phyloP scores from a whole-genome alignment of 345 rosid species.

The Iberis pinnata region DNA sequence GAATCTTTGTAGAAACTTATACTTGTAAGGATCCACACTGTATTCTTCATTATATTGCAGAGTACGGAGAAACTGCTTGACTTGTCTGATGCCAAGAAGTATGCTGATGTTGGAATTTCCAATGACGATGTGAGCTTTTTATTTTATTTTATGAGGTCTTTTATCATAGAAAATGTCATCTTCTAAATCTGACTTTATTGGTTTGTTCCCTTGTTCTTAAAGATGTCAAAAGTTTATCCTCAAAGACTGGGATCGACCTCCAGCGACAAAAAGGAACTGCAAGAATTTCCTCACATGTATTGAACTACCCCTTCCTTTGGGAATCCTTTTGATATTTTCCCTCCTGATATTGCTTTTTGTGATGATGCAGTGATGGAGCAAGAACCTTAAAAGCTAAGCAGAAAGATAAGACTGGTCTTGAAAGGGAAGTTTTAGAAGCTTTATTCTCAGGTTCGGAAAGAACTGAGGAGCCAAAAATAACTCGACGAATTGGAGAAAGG shows the following conservation, averaged over 20 bases:
- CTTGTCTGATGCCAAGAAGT: conserved; percentile 36
- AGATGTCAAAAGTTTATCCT: conserved; percentile 24
- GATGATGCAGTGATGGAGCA: conserved; percentile 36
- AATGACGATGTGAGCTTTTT: conserved; percentile 31
- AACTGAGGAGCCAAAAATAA: conserved; percentile 27
- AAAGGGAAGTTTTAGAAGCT: conserved; percentile 44
- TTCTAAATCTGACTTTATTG: conserved; percentile 16
- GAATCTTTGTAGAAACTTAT: conserved; percentile 11
- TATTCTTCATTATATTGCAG: conserved; percentile 31
- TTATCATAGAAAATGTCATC: background rate
- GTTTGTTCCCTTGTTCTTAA: conserved; percentile 18
- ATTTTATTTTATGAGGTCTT: conserved; percentile 16
- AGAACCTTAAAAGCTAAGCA: conserved; percentile 17
- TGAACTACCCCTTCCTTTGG: conserved; percentile 1
- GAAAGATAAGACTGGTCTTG: conserved; percentile 30
- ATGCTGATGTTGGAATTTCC: conserved; percentile 34
- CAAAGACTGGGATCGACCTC: conserved; percentile 22
- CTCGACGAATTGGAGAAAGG: conserved; percentile 21
- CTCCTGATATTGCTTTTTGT: conserved; percentile 2
- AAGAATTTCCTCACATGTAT: conserved; percentile 25
- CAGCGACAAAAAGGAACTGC: conserved; percentile 20
- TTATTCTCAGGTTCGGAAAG: conserved; percentile 38
- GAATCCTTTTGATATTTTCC: background rate
- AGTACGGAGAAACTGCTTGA: conserved; percentile 44
- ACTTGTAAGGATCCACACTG: conserved; percentile 13